Conservation (phyloP, 2,329 filamentous ascomycete genomes). For the Cadophora gregata region DNA sequence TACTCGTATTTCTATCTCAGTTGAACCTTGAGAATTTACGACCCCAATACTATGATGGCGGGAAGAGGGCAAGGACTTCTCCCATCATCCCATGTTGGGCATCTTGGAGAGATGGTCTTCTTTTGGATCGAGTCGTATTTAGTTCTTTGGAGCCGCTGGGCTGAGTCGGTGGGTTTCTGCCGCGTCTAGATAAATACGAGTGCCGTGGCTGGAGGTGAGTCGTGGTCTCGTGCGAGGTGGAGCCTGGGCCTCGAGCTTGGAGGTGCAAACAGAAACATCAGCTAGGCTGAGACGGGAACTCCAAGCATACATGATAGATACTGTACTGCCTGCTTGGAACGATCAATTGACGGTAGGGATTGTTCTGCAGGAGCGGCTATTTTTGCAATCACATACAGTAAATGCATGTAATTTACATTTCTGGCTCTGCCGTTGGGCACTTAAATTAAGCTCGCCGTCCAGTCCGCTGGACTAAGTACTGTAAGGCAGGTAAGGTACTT, state of each 20-base stretch:
- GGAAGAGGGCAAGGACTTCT: background rate
- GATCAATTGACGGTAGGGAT: background rate
- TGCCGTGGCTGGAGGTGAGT: conserved; percentile 9
- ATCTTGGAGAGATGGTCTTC: background rate
- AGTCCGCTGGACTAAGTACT: conserved; percentile 10
- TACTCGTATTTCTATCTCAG: background rate
- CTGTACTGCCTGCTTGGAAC: background rate
- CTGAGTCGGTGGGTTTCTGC: conserved; percentile 8
- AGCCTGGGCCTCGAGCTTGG: conserved; percentile 7
- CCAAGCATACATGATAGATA: conserved; percentile 1
- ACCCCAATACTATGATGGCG: background rate
- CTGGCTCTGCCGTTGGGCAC: background rate
- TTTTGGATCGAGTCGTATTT: background rate
- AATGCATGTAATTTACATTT: background rate
- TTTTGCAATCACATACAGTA: conserved; percentile 1
- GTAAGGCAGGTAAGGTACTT: too few relatives aligned
- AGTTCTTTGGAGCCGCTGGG: background rate
- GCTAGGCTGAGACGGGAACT: conserved; percentile 1
- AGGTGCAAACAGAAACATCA: background rate
- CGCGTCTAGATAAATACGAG: conserved; percentile 4
- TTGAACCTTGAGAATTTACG: background rate
- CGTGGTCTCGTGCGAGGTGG: too few relatives aligned
- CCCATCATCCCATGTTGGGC: background rate
- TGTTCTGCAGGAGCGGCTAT: conserved; percentile 5
- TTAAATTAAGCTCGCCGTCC: conserved; percentile 13